Conservation (phyloP, 1,284 basidiomycete species). For the Malassezia globosa region DNA sequence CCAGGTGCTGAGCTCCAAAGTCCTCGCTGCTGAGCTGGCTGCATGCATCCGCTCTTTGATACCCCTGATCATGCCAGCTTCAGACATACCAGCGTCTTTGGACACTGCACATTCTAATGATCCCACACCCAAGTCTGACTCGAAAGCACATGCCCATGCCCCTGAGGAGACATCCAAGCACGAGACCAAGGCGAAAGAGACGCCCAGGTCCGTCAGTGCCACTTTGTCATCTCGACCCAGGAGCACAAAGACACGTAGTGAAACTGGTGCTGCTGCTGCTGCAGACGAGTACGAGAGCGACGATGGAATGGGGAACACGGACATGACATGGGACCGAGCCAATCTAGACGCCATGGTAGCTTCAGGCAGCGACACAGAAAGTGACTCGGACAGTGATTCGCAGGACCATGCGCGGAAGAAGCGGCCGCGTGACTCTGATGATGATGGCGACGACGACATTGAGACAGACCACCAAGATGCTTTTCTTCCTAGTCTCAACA, state of each 20-base stretch:
- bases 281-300: constrained; percentile 11
- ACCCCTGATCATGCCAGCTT: not conserved
- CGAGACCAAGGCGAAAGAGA: not conserved
- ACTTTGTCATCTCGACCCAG: not conserved
- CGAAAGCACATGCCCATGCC: not conserved
- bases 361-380: constrained; percentile 11
- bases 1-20: constrained; percentile 16
- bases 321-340: not conserved
- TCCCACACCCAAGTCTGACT: not conserved
- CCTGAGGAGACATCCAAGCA: not conserved
- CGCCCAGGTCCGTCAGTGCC: too few species aligned
- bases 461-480: not conserved
- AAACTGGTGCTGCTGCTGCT: not conserved
- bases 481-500: constrained; percentile 9
- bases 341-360: constrained; percentile 16
- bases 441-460: not conserved
- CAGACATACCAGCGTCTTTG: too few species aligned
- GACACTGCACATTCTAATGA: too few species aligned
- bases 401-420: not conserved
- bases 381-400: not conserved
- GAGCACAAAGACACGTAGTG: not conserved
- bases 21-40: constrained; percentile 7
- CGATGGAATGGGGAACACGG: constrained; percentile 12
- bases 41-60: not conserved
- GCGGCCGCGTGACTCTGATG: not conserved